Base-by-base conservation (phyloP, 2,329 filamentous ascomycete species). In the Curvularia sp. region DNA sequence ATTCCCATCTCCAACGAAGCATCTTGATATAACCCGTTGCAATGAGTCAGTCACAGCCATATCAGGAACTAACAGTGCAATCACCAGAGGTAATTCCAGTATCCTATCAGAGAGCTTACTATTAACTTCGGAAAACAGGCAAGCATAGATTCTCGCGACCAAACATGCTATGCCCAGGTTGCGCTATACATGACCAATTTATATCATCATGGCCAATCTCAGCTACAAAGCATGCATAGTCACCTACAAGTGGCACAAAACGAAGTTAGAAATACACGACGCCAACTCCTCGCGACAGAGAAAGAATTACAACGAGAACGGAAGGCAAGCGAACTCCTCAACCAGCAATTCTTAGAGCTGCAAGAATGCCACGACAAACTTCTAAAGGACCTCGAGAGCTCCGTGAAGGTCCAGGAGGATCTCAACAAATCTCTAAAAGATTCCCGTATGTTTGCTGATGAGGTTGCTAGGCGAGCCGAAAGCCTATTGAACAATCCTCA, bases 331-430 rank as follows among this genome's bases (percentile, higher is more conserved):
- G 23, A 55, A 45, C 53, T 55, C n/a, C 13, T 55, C 3, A 59
- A 64, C 47, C 21, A 64, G 53, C 19, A 53, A 57, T 59, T 53
- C n/a, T 28, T 42, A 1, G 34, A 64, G 48, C 53, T 55, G 13
- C 8, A 62, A 42, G 39, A 55, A 47, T 49, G 38, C 27, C 19
- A 62, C 39, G 21, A 2, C 6, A 55, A 55, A 45, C 53, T 64
- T 19, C 2, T 59, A n/a, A 27, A 59, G 18, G 48, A 50, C 9
- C 13, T 57, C 25, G 13, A 60, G 39, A 45, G 28, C 46, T 41
- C 23, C 5, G 3, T 42, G 25, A 12, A 25, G 43, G 30, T 55
- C 10, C 3, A 43, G 8, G 5, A 28, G 27, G 32, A 61, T 13
- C 52, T 61, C 10, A 50, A 15, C 25, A 3, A 58, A 57, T 61